Evolutionary conservation across 208 protist species (phyloP), one percentile per base, ranked within the genome.

Genomic region (Crithidia acanthocephali): DNA sequence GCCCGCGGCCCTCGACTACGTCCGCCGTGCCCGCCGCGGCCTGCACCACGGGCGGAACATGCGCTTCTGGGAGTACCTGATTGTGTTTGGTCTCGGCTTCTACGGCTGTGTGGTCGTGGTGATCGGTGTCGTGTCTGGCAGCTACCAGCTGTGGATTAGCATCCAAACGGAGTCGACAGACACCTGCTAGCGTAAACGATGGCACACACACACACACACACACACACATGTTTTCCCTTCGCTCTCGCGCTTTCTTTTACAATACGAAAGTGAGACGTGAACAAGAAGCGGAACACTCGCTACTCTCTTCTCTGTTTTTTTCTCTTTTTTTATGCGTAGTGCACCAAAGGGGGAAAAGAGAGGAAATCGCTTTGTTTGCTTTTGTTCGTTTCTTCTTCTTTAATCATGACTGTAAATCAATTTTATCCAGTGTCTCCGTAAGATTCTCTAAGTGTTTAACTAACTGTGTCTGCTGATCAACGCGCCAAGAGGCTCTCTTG

Each of bases 1-100:
- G 45, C 83, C 83, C 0, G 83, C 83, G 55, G 79, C 61, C 16
- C 75, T 88, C 15, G 83, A 85, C 68, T 85, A 88, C 70, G 72
- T 85, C 22, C 76, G 83, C 2, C 79, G 83, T 6, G 74, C 71
- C 23, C 79, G 83, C 20, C 70, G 65, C 45, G 83, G 56, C 5
- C 53, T 88, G 15, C 69, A 62, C 35, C 56, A 80, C 44, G 61
- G 68, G 28, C 74, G 79, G 48, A 70, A 51, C 11, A 70, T 88
- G 64, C 68, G 52, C 32, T 80, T 76, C 70, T 85, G 68, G 65
- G 83, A 88, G 67, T 78, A 85, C 40, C 3, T 74, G 13, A 42
- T 88, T 15, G 70, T 82, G 22, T 85, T 84, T 60, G 65, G 74
- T 16, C 74, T 88, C n/a, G 83, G 79, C n/a, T 44, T 72, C n/a